Base-by-base conservation (phyloP, 2,329 filamentous ascomycete species). In the Coniella vitis region DNA sequence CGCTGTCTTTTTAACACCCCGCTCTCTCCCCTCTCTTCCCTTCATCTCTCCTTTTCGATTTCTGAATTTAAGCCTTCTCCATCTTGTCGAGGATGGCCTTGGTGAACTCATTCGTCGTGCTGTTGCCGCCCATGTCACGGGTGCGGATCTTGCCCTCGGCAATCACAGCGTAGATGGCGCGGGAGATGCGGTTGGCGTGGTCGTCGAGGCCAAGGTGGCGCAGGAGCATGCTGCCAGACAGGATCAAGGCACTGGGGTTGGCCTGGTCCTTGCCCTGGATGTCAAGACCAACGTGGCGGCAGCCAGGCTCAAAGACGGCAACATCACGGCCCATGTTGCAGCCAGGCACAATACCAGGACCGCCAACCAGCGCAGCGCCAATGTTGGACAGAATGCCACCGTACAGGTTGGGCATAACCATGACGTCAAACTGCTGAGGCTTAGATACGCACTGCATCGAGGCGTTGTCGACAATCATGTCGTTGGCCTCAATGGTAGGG, bases 381-480 rank as follows among this genome's bases (percentile, higher is more conserved):
- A 98, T 94, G 81, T 98, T 98, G 76, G 93, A 97, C 58, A 98
- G 79, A 64, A 98, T 98, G 68, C 91, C 90, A 71, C 91, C 91
- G 81, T 97, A 97, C 66, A 97, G 76, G 79, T 98, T 98, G 64
- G 93, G 93, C 90, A 97, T 97, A 70, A 98, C 93, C 85, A 98
- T 88, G 63, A 98, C 93, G 69, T 98, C 93, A 68, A 98, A 98
- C 73, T 98, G 93, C 75, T 97, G 93, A 55, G 93, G 93, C 59
- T 83, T 81, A 59, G 88, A 90, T 60, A 98, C 93, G 67, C 90
- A 94, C 78, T 98, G 93, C 93, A 98, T 98, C 65, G 88, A 95
- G 64, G 93, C 93, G 73, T 98, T 98, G 76, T 98, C 93, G 72
- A 98, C 93, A 70, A 98, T 98, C 91, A 98, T 96, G 75, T 98